These are phyloP conservation scores for Kandelia obovata DNA, from an alignment of 345 rosid species.

Conservation along the genomic window DNA sequence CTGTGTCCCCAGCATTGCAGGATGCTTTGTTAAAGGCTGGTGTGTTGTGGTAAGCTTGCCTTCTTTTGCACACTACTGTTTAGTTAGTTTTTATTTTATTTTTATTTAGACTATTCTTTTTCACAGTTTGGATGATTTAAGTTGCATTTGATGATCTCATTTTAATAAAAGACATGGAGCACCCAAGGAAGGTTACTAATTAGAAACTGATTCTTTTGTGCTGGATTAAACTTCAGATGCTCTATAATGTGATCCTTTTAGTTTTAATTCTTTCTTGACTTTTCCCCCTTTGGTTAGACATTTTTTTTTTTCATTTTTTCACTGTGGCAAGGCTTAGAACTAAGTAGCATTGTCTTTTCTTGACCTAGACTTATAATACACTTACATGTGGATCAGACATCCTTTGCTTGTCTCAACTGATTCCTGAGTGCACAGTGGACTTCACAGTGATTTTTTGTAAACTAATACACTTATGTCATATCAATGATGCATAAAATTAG, in stretches of 20 bases:
- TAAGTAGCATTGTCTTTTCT: too few relatives aligned
- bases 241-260: not conserved
- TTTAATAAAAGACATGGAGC: not conserved
- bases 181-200: not conserved
- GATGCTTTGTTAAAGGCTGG: conserved; percentile 82
- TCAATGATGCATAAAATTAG: too few relatives aligned
- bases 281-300: too few relatives aligned
- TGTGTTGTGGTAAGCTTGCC: conserved; percentile 68
- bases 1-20: conserved; percentile 82
- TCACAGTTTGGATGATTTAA: not conserved
- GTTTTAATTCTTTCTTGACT: not conserved
- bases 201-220: not conserved
- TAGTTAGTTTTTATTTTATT: not conserved
- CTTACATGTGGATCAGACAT: too few relatives aligned
- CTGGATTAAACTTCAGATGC: not conserved
- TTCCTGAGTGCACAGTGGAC: too few relatives aligned
- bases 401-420: too few relatives aligned
- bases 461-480: too few relatives aligned
- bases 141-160: not conserved
- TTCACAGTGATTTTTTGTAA: too few relatives aligned
- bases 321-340: too few relatives aligned
- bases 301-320: too few relatives aligned
- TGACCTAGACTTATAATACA: too few relatives aligned
- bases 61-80: not conserved
- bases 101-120: not conserved